Base-by-base conservation (phyloP, 106 monocot species). In the Cymbidium sinense region DNA sequence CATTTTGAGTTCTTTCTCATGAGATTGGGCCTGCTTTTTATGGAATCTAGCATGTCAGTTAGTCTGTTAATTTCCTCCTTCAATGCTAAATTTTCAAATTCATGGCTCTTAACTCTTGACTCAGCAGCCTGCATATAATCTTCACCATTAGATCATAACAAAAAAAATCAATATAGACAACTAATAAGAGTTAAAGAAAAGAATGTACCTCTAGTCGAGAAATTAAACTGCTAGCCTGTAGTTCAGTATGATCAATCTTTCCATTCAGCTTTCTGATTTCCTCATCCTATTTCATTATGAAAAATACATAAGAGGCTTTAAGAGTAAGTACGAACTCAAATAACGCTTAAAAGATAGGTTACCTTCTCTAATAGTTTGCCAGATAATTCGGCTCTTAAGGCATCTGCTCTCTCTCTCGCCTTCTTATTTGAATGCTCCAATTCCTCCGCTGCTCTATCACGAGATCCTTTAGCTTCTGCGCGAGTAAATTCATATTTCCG, bases 401-500 rank as follows among this genome's bases (percentile, higher is more conserved):
- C 39, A 84, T 96, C 96, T 81, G 94, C 96, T 77, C 96, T 89
- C 71, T 90, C 96, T 78, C 85, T 88, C 34, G 88, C 88, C 58
- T 85, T 93, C 81, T 86, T 89, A 82, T 78, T 92, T 10, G 94
- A 84, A 36, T 91, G 89, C 76, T 94, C 93, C 78, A 94, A 91
- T 61, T 81, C 82, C 30, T 87, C 20, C 29, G 96, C 86, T 33
- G 96, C 91, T 82, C 88, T 86, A 81, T 94, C 89, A 67, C 94
- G 73, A 80, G 93, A 88, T 51, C 75, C 64, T 83, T 94, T 96
- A 50, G 91, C 89, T 80, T 96, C 96, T 21, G 80, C 76, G 77
- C 82, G 74, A 76, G 88, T 86, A 62, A 88, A 76, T 47, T 90
- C 96, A 78, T 94, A 96, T 79, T 96, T 96, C 13, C 91, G 77